These are phyloP conservation scores for Amaranthus cruentus DNA, from an alignment of 148 eudicot genomes.

Conservation along the genomic window DNA sequence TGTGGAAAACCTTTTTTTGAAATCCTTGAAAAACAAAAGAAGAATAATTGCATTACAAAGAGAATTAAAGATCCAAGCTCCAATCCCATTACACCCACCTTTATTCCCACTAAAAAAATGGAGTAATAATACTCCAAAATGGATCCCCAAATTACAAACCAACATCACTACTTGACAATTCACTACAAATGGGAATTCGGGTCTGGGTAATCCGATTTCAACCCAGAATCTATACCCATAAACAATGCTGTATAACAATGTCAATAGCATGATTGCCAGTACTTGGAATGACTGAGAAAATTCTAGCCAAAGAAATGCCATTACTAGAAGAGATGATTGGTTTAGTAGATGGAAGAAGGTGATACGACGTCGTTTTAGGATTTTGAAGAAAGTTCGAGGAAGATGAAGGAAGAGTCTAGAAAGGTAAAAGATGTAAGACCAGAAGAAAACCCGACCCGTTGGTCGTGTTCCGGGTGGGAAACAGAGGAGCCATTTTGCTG, in stretches of 20 bases:
- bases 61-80: slow-evolving; percentile 44
- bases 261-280: slow-evolving; percentile 33
- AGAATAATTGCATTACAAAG: slow-evolving; percentile 29
- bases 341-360: slow-evolving; percentile 33
- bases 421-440: slow-evolving; percentile 50
- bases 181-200: slow-evolving; percentile 34
- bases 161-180: slow-evolving; percentile 36
- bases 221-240: slow-evolving; percentile 41
- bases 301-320: slow-evolving; percentile 49
- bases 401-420: slow-evolving; percentile 39
- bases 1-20: slow-evolving; percentile 15
- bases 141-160: slow-evolving; percentile 36
- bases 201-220: slow-evolving; percentile 28
- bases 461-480: slow-evolving; percentile 57
- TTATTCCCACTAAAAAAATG: slow-evolving; percentile 25
- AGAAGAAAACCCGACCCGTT: slow-evolving; percentile 53
- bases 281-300: slow-evolving; percentile 58
- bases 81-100: slow-evolving; percentile 60
- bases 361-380: slow-evolving; percentile 28
- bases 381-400: slow-evolving; percentile 30
- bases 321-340: slow-evolving; percentile 30
- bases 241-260: slow-evolving; percentile 26
- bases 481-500: slow-evolving; percentile 49
- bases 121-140: slow-evolving; percentile 37
- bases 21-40: slow-evolving; percentile 28